Conservation (phyloP, 768 basidiomycete species). For the Crassisporium funariophilum region DNA sequence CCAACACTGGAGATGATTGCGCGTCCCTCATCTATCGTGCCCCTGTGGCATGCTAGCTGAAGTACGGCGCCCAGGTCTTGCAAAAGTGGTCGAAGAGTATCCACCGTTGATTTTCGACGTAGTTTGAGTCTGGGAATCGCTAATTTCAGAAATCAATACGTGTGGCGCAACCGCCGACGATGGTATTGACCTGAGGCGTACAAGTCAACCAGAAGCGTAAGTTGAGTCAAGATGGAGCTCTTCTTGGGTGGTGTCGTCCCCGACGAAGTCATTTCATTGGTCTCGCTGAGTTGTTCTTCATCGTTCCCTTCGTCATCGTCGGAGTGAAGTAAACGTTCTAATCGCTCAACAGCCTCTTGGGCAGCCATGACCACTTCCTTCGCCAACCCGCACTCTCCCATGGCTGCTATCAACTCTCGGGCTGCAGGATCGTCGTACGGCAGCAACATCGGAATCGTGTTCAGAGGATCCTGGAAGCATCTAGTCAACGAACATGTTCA, state of each 20-base stretch:
- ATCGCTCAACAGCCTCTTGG: slow-evolving; percentile 46
- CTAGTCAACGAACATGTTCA: slow-evolving; percentile 2
- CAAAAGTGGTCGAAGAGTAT: slow-evolving; percentile 45
- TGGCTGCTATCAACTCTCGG: slow-evolving; percentile 38
- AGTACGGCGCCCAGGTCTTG: slow-evolving; percentile 36
- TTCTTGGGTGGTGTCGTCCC: slow-evolving; percentile 5
- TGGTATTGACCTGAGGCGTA: slow-evolving; percentile 39
- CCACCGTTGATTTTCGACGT: slow-evolving; percentile 42
- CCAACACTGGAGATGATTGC: slow-evolving; percentile 30
- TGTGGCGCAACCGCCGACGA: neutral
- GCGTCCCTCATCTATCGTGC: slow-evolving; percentile 34
- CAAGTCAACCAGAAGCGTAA: slow-evolving; percentile 39
- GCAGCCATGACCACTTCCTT: slow-evolving; percentile 50
- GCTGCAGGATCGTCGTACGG: slow-evolving; percentile 39
- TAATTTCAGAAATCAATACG: slow-evolving; percentile 19
- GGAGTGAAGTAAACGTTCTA: slow-evolving; percentile 27
- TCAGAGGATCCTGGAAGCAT: slow-evolving; percentile 43
- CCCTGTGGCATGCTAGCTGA: slow-evolving; percentile 23
- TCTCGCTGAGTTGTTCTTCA: slow-evolving; percentile 6
- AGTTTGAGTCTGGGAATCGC: slow-evolving; percentile 49
- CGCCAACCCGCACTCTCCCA: slow-evolving; percentile 42
- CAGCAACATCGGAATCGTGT: slow-evolving; percentile 42
- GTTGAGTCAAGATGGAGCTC: slow-evolving; percentile 30
- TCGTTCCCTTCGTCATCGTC: slow-evolving; percentile 31
- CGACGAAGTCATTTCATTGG: slow-evolving; percentile 10